These are phyloP conservation scores for Clavariopsis aquatica DNA, from an alignment of 495 filamentous ascomycete genomes.

Conservation along the genomic window DNA sequence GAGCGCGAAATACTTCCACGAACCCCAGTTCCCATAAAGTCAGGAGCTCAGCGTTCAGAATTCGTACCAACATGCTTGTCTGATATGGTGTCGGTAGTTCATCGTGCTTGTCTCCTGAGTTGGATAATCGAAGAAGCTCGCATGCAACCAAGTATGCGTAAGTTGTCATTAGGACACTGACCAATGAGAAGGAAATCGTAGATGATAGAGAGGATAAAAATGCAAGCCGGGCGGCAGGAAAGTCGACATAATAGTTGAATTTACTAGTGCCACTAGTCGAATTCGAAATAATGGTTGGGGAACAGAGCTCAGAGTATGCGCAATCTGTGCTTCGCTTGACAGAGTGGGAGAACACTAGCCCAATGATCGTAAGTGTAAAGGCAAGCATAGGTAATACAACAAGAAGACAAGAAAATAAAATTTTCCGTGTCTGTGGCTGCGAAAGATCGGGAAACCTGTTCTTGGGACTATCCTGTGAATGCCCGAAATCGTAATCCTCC, in stretches of 20 bases:
- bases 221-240: background rate
- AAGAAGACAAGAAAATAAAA: background rate
- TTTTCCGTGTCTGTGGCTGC: constrained; percentile 2
- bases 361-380: constrained; percentile 7
- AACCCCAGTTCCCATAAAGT: constrained; percentile 1
- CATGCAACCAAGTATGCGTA: constrained; percentile 1
- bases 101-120: no score
- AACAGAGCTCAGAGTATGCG: background rate
- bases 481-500: background rate
- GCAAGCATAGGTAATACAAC: constrained; percentile 6
- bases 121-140: background rate
- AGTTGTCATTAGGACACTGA: constrained; percentile 9
- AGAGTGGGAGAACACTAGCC: background rate
- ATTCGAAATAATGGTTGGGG: background rate
- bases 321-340: background rate
- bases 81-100: constrained; percentile 13
- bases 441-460: background rate
- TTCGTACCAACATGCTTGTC: constrained; percentile 4
- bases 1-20: background rate
- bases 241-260: constrained; percentile 1
- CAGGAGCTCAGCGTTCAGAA: constrained; percentile 11
- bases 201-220: background rate
- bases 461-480: background rate
- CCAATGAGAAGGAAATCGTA: constrained; percentile 5
- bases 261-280: background rate